These are phyloP conservation scores for Yamadazyma olivae DNA, from an alignment of 805 yeast species.

Conservation along the genomic window DNA sequence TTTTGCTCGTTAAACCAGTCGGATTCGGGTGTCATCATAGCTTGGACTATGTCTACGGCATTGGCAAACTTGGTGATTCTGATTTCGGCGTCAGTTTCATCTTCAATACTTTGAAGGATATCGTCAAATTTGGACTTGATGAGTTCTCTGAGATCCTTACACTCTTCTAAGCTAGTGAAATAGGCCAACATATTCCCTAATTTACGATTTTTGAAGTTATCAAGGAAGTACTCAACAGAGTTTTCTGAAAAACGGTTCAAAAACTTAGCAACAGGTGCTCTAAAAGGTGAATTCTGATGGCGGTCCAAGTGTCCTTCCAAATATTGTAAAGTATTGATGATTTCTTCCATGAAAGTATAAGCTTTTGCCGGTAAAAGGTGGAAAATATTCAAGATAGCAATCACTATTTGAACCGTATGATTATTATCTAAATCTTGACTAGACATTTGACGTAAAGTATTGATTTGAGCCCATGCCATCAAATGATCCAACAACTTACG, in stretches of 20 bases:
- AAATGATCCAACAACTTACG: constrained; percentile 87
- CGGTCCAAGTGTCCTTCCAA: constrained; percentile 83
- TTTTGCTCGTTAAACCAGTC: constrained; percentile 60
- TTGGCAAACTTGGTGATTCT: constrained; percentile 70
- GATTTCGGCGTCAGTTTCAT: constrained; percentile 50
- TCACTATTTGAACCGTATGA: constrained; percentile 79
- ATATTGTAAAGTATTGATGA: constrained; percentile 69
- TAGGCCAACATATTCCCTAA: constrained; percentile 67
- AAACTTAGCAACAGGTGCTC: constrained; percentile 86
- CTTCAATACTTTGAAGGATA: constrained; percentile 45
- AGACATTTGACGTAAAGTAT: constrained; percentile 69
- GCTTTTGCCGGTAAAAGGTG: constrained; percentile 92
- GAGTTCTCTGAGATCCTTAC: constrained; percentile 53
- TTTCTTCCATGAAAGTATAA: constrained; percentile 83
- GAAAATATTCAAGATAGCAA: constrained; percentile 86
- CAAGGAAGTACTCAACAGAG: constrained; percentile 65
- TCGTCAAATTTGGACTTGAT: constrained; percentile 51
- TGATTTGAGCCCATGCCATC: constrained; percentile 93
- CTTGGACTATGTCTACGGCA: constrained; percentile 59
- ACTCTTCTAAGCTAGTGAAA: constrained; percentile 54
- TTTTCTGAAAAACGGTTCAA: constrained; percentile 79
- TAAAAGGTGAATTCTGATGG: constrained; percentile 82
- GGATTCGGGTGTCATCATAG: constrained; percentile 47
- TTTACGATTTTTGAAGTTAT: constrained; percentile 60
- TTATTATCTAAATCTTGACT: constrained; percentile 78